A percentile compares a stretch with the other conserved stretches of the same genome.
Conservation (phyloP, 768 basidiomycete species). For the Baorangia bicolor region DNA sequence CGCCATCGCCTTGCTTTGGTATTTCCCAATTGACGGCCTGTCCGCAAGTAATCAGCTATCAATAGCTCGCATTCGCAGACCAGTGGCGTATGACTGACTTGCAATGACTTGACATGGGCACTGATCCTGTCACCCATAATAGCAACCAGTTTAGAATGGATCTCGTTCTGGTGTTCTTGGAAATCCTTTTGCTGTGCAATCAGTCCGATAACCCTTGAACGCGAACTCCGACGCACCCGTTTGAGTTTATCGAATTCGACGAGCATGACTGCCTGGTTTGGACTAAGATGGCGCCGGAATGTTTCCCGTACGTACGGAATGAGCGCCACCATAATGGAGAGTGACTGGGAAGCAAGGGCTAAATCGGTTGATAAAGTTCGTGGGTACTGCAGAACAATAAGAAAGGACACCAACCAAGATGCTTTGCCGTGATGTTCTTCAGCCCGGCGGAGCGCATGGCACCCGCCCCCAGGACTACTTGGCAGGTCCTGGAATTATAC, state of each 20-base stretch:
- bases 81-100: conserved; percentile 45
- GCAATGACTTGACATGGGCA: conserved; percentile 80
- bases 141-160: conserved; percentile 93
- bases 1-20: conserved; percentile 56
- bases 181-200: conserved; percentile 62
- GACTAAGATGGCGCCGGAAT: conserved; percentile 88
- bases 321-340: conserved; percentile 91
- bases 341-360: conserved; percentile 95
- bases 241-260: conserved; percentile 99
- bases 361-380: conserved; percentile 18
- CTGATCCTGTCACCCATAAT: conserved; percentile 96
- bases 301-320: conserved; percentile 96
- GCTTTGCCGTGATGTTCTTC: conserved; percentile 98
- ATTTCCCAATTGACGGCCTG: conserved; percentile 81
- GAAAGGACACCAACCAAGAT: conserved; percentile 64
- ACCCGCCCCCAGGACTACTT: conserved; percentile 96
- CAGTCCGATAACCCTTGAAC: background rate
- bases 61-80: background rate
- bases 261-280: conserved; percentile 95
- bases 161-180: conserved; percentile 99
- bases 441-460: conserved; percentile 98
- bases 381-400: conserved; percentile 19
- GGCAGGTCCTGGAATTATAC: conserved; percentile 97
- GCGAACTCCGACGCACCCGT: conserved; percentile 56
- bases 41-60: conserved; percentile 1